Percentiles rank a stretch among this genome's conserved stretches.
Conservation (phyloP, 1,284 basidiomycete genomes). For the Austroboletus niveus region DNA sequence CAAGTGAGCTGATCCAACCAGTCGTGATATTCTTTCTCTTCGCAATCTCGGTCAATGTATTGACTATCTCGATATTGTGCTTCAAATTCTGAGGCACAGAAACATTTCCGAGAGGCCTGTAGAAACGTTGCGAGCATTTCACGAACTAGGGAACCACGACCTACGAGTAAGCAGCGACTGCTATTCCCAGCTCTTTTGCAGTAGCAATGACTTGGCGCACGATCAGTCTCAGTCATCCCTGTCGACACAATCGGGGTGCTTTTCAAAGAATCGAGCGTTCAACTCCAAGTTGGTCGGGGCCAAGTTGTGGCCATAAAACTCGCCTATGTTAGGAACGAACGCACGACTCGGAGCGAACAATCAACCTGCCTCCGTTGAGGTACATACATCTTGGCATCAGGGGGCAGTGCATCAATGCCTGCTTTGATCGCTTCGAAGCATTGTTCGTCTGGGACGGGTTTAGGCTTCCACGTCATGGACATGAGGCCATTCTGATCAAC, state of each 20-base stretch:
- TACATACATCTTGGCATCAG: conserved; percentile 48
- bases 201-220: conserved; percentile 38
- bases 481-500: conserved; percentile 23
- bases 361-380: conserved; percentile 43
- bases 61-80: conserved; percentile 53
- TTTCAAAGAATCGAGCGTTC: conserved; percentile 42
- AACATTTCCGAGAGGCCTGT: conserved; percentile 48
- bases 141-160: conserved; percentile 7
- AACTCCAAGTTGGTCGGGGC: conserved; percentile 41
- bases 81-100: conserved; percentile 38
- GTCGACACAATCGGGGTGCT: conserved; percentile 51
- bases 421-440: conserved; percentile 64
- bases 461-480: conserved; percentile 24
- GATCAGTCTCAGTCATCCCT: conserved; percentile 25
- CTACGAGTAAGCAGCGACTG: conserved; percentile 56
- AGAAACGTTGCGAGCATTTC: background rate
- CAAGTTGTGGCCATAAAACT: conserved; percentile 32
- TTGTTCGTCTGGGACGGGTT: conserved; percentile 44
- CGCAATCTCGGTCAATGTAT: conserved; percentile 45
- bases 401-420: conserved; percentile 49
- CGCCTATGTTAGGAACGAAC: conserved; percentile 14
- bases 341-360: background rate
- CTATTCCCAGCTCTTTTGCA: conserved; percentile 45
- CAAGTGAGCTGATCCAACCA: conserved; percentile 47
- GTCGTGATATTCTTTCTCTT: conserved; percentile 47